Percentiles rank a stretch among this genome's conserved stretches.
Evolutionary conservation across 148 eudicot genomes (phyloP).

Genomic region (Arctostaphylos glauca): DNA sequence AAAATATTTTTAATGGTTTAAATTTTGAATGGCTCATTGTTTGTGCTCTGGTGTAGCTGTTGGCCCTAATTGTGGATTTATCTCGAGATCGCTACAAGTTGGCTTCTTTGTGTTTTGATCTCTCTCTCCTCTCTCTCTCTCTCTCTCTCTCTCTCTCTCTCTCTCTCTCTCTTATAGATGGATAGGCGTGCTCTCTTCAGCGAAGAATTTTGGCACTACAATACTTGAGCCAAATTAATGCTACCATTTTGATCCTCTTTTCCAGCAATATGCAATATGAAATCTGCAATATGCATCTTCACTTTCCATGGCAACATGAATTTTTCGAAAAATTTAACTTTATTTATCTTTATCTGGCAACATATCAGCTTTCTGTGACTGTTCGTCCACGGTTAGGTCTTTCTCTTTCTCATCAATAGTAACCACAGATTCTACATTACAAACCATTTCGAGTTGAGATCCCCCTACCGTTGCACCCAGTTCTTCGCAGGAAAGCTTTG

Average conservation of each 20-base stretch:
- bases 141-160: too few species aligned
- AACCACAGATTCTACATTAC: constrained; percentile 11
- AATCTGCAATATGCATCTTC: not conserved
- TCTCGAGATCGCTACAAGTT: too few species aligned
- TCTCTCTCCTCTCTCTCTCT: too few species aligned
- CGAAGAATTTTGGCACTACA: not conserved
- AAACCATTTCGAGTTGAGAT: constrained; percentile 11
- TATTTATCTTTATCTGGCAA: constrained; percentile 1
- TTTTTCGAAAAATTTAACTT: constrained; percentile 5
- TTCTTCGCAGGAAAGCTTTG: constrained; percentile 2
- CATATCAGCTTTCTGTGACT: not conserved
- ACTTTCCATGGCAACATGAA: not conserved
- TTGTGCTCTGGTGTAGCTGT: too few species aligned
- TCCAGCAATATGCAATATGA: not conserved
- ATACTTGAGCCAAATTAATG: not conserved
- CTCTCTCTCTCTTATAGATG: too few species aligned
- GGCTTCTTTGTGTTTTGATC: too few species aligned
- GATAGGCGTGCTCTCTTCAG: not conserved
- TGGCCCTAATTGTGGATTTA: too few species aligned
- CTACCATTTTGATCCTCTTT: not conserved
- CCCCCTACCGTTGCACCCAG: not conserved
- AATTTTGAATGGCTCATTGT: too few species aligned
- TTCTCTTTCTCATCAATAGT: not conserved
- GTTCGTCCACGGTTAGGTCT: not conserved
- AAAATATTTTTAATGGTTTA: too few species aligned